Conservation (phyloP, 202 grass and related monocot genomes). For the Alloteropsis angusta region DNA sequence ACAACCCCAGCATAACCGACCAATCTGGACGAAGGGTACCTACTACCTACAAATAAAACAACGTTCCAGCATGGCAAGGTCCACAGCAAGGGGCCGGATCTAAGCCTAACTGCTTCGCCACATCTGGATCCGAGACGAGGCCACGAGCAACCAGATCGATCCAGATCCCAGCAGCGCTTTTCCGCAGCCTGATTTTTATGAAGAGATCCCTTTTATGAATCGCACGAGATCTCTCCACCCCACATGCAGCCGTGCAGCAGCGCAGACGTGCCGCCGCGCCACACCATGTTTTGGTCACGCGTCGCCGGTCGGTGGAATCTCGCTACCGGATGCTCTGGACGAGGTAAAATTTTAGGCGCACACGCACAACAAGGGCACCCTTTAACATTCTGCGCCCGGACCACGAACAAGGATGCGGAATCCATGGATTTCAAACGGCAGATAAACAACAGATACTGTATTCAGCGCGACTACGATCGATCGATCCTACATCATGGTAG, state of each 20-base stretch:
- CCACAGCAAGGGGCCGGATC: conserved; percentile 4
- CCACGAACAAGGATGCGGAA: background rate
- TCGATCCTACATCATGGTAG: background rate
- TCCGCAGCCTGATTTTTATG: background rate
- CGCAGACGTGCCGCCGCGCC: conserved; percentile 9
- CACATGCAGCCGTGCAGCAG: background rate
- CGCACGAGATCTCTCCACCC: conserved; percentile 6
- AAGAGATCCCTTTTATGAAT: background rate
- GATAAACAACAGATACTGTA: background rate
- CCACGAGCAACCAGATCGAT: conserved; percentile 9
- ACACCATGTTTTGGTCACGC: background rate
- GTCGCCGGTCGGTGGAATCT: background rate
- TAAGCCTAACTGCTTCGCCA: background rate
- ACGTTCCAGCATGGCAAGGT: background rate
- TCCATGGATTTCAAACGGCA: background rate
- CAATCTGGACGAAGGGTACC: background rate
- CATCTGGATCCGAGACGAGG: conserved; percentile 12
- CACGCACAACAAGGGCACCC: background rate
- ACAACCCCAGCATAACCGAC: background rate
- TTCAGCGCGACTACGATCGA: background rate
- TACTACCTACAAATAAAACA: background rate
- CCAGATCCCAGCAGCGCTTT: background rate
- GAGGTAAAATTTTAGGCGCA: background rate
- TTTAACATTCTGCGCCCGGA: background rate
- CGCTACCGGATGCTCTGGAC: background rate